phyloP scores from a whole-genome alignment of 2,329 filamentous ascomycete genomes.

The Cercospora nicotianae region DNA sequence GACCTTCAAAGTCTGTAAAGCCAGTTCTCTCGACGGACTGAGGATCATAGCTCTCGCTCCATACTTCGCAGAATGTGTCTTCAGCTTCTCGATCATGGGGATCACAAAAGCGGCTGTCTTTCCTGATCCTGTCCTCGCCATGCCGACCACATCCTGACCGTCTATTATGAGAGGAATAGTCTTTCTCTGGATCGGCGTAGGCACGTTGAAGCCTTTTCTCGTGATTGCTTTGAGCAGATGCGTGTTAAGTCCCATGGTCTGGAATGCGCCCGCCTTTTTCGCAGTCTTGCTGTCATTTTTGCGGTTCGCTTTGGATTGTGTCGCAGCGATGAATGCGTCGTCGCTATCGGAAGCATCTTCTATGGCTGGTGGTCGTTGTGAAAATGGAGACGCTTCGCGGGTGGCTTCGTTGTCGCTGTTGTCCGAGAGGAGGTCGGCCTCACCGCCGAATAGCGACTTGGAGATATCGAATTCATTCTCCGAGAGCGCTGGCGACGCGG shows the following conservation, averaged over 20 bases:
- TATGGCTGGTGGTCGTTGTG: slow-evolving; percentile 18
- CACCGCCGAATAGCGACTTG: slow-evolving; percentile 59
- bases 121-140: slow-evolving; percentile 97
- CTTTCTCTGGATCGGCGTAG: slow-evolving; percentile 96
- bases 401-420: slow-evolving; percentile 2
- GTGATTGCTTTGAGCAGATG: slow-evolving; percentile 87
- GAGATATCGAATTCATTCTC: slow-evolving; percentile 93
- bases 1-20: slow-evolving; percentile 91
- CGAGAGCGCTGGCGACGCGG: slow-evolving; percentile 76
- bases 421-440: slow-evolving; percentile 36
- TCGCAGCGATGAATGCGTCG: slow-evolving; percentile 85
- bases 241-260: slow-evolving; percentile 85
- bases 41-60: slow-evolving; percentile 84
- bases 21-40: slow-evolving; percentile 90
- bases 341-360: slow-evolving; percentile 56
- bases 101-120: slow-evolving; percentile 98
- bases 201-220: slow-evolving; percentile 91
- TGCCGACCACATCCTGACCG: slow-evolving; percentile 93
- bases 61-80: slow-evolving; percentile 80
- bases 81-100: slow-evolving; percentile 93
- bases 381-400: background rate
- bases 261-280: slow-evolving; percentile 96
- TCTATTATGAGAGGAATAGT: slow-evolving; percentile 90
- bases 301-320: slow-evolving; percentile 83
- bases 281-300: slow-evolving; percentile 79